Evolutionary conservation across 768 basidiomycete genomes (phyloP), one percentile per base, ranked within the genome.

Genomic region (Tulasnella sp.): DNA sequence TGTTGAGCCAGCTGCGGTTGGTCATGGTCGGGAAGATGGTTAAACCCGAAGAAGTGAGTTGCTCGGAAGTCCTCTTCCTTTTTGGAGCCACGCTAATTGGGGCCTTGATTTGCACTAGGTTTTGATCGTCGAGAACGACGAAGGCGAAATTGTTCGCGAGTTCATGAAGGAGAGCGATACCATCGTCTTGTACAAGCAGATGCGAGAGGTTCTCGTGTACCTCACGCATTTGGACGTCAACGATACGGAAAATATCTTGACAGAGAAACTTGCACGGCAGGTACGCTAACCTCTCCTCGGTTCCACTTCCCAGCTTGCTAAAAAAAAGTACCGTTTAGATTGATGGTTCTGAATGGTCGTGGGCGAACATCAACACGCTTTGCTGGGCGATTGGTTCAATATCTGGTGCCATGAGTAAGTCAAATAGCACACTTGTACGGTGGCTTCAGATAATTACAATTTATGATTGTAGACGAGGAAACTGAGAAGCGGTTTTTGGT

Each of bases 321-420:
- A 65, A 19, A 8, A 22, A 12, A 5, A 40, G 29, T 44, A 19
- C 14, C 16, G 29, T 62, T 35, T n/a, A 81, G 81, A 81, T 97
- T 12, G 95, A 98, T 77, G 94, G 94, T 17, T 88, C 90, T 12
- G 97, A 99, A 81, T 99, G 97, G 97, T 97, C 95, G 34, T 99
- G 97, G 97, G 92, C 97, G 77, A 98, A 98, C 79, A 84, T 98
- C 71, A 99, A 98, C 81, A 98, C 96, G 3, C 88, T 99, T 12
- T 99, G 97, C 81, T 99, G 97, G 97, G 97, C 97, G 69, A 99
- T 98, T 77, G 97, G 97, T 73, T 98, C 95, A 1, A 98, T 99
- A 74, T 98, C 96, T 26, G 95, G 95, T 52, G 95, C 96, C 2
- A 99, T 98, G 97, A 98, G 95, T 95, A 78, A 80, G 92, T 68